Conservation (phyloP, 2,329 filamentous ascomycete species). For the Microdochium paspali region DNA sequence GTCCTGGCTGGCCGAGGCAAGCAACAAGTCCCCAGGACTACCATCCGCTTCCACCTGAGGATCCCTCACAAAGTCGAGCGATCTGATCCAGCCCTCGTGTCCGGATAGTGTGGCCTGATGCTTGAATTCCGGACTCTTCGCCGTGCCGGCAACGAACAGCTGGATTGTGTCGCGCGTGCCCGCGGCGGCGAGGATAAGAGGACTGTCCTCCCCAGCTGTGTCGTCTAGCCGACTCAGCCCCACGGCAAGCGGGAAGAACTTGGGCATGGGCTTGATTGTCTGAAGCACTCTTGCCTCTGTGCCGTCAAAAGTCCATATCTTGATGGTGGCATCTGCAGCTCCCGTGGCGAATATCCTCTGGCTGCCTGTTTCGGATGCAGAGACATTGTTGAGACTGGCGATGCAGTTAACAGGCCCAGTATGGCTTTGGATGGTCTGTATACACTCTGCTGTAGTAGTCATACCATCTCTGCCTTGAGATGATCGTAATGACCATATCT, state of each 20-base stretch:
- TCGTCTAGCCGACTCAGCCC: conserved; percentile 53
- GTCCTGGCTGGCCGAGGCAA: conserved; percentile 93
- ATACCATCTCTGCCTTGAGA: conserved; percentile 48
- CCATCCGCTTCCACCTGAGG: conserved; percentile 37
- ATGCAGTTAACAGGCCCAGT: conserved; percentile 67
- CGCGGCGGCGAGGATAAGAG: conserved; percentile 67
- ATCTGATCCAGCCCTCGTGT: conserved; percentile 92
- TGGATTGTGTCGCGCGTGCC: conserved; percentile 80
- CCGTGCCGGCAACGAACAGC: conserved; percentile 55
- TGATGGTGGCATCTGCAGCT: conserved; percentile 65
- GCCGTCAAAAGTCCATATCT: conserved; percentile 56
- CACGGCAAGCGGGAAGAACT: conserved; percentile 73
- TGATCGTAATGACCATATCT: conserved; percentile 14
- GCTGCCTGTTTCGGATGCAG: neutral
- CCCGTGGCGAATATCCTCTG: conserved; percentile 58
- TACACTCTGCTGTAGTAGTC: conserved; percentile 22
- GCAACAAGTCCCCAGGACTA: conserved; percentile 55
- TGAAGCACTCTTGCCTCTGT: conserved; percentile 48
- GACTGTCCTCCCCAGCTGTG: conserved; percentile 22
- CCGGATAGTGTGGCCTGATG: conserved; percentile 71
- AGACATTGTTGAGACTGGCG: conserved; percentile 26
- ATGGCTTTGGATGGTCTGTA: conserved; percentile 57
- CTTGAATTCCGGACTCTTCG: conserved; percentile 42
- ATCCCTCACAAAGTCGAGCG: conserved; percentile 60
- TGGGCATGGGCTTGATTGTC: conserved; percentile 63